phyloP scores from a whole-genome alignment of 192 early-diverging fungal genomes.

The Oehlia diaphana region DNA sequence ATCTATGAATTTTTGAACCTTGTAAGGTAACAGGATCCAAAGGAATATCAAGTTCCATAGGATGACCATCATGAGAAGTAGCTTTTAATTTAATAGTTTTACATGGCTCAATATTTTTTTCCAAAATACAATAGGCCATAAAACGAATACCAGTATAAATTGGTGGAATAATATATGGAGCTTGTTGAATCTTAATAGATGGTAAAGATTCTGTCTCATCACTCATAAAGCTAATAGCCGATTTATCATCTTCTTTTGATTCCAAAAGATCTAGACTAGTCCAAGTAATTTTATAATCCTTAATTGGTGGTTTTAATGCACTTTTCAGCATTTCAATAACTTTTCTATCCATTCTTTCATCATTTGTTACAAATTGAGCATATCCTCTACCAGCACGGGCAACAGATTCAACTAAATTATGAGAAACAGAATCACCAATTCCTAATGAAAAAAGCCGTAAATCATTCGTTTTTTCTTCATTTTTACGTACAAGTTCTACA shows the following conservation, averaged over 20 bases:
- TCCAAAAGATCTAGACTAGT: background rate
- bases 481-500: conserved; percentile 33
- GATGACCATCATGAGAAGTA: background rate
- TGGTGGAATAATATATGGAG: conserved; percentile 16
- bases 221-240: conserved; percentile 4
- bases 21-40: conserved; percentile 11
- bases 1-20: conserved; percentile 23
- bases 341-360: conserved; percentile 53
- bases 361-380: conserved; percentile 45
- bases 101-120: background rate
- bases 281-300: conserved; percentile 46
- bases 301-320: conserved; percentile 41
- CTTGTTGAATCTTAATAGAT: conserved; percentile 15
- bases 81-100: background rate
- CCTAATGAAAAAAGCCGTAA: conserved; percentile 52
- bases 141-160: conserved; percentile 17
- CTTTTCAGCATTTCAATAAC: conserved; percentile 55
- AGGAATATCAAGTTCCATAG: background rate
- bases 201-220: background rate
- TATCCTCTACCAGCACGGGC: conserved; percentile 50
- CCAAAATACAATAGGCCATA: conserved; percentile 6
- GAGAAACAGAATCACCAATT: conserved; percentile 49
- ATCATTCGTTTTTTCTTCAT: conserved; percentile 25
- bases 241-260: background rate
- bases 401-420: conserved; percentile 51